These are phyloP conservation scores for Thraustochytrium striatum DNA, from an alignment of 352 stramenopile genomes.

Conservation along the genomic window DNA sequence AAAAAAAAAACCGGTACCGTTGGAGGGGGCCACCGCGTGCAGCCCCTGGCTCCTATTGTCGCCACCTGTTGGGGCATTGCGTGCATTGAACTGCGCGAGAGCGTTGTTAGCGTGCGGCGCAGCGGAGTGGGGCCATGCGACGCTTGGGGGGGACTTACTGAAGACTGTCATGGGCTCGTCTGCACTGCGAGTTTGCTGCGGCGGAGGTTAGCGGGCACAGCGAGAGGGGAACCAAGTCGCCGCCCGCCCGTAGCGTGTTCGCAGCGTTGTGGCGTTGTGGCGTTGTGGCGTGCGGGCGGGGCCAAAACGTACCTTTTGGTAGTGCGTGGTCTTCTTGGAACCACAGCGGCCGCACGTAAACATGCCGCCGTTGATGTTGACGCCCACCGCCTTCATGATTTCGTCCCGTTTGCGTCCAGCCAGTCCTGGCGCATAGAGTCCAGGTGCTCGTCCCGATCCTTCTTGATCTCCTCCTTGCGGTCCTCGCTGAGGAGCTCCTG, in stretches of 20 bases:
- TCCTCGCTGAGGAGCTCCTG: neutral
- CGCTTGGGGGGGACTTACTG: neutral
- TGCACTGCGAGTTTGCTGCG: constrained; percentile 9
- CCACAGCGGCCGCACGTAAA: constrained; percentile 17
- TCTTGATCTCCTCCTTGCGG: constrained; percentile 10
- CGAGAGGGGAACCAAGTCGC: neutral
- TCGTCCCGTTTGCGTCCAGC: constrained; percentile 35
- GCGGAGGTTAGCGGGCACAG: neutral
- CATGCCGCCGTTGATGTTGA: constrained; percentile 15
- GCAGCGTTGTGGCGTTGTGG: neutral
- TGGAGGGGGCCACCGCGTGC: neutral
- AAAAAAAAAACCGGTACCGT: neutral
- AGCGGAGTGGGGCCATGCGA: neutral
- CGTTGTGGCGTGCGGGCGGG: neutral
- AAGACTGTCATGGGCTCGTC: constrained; percentile 47
- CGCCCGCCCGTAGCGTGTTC: neutral
- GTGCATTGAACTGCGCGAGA: neutral
- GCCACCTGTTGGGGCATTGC: neutral
- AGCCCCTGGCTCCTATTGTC: neutral
- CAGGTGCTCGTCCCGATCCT: constrained; percentile 4
- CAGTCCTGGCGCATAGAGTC: constrained; percentile 15
- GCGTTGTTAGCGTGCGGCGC: neutral
- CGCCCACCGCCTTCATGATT: constrained; percentile 36
- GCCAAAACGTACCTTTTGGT: constrained; percentile 27
- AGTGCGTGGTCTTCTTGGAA: constrained; percentile 43